Evolutionary conservation across 164 flowering plant species (phyloP).

Genomic region (Kingdonia uniflora): DNA sequence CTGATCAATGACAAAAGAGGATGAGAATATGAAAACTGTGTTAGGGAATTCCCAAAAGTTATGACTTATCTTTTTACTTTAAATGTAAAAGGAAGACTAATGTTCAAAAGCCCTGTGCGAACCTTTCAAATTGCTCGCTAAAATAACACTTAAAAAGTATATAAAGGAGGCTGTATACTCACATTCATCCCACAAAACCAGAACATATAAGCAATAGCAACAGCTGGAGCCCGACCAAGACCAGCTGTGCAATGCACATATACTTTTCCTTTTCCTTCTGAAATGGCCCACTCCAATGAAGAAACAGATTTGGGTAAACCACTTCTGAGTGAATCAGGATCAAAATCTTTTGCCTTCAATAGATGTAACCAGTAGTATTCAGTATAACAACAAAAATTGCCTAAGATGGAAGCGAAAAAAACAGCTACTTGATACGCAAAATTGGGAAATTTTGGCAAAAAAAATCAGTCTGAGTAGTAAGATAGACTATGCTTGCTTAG

Average conservation of each 20-base stretch:
- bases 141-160: too few species aligned
- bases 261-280: constrained; percentile 73
- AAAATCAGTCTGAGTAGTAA: too few species aligned
- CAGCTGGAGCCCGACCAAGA: constrained; percentile 91
- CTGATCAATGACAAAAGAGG: constrained; percentile 23
- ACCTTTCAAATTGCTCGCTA: too few species aligned
- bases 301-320: constrained; percentile 83
- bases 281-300: constrained; percentile 75
- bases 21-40: not conserved
- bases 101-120: too few species aligned
- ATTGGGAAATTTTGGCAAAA: too few species aligned
- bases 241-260: constrained; percentile 96
- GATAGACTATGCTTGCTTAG: too few species aligned
- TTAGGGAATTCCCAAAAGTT: not conserved
- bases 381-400: too few species aligned
- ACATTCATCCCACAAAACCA: constrained; percentile 86
- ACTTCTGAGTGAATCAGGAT: constrained; percentile 73
- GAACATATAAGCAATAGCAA: constrained; percentile 85
- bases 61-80: not conserved
- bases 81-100: not conserved
- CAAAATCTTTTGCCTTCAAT: constrained; percentile 96
- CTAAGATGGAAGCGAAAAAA: too few species aligned
- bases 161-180: constrained; percentile 18
- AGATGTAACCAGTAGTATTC: too few species aligned
- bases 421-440: too few species aligned